Evolutionary conservation across 148 eudicot genomes (phyloP), one percentile per base, ranked within the genome.

Genomic region (Vaccinium myrtillus): DNA sequence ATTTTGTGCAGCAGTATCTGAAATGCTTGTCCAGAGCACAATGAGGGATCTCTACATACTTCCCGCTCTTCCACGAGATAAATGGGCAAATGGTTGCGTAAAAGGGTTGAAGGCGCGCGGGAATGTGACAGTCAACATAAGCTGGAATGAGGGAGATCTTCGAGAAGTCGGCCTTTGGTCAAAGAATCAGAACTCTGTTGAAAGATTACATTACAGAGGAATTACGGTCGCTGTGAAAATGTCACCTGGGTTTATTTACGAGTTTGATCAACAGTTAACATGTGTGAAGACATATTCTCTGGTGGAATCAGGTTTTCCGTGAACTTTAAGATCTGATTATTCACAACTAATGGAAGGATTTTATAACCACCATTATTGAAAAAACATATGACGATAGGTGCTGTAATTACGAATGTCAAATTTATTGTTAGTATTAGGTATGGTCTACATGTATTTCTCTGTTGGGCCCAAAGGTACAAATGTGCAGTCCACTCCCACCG

Each of bases 1-100:
- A 0, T 95, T 95, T 79, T 87, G 90, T 55, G 93, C 95, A 69
- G 98, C 98, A 81, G 63, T 95, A 75, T 89, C 98, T 19, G 98
- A 95, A 86, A 94, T 95, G 93, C 95, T 95, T 83, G 94, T 95
- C 78, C 98, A 95, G 89, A 95, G 98, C 88, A 93, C 93, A 9
- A 50, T 89, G 50, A 89, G 89, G 82, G 98, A 95, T 88, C 86
- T 95, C 19, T 88, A 89, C 92, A 80, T 95, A 81, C 94, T 95
- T 48, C 98, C 97, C 10, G 96, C 95, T 69, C 94, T 93, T 65
- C 98, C 98, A 21, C 85, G 86, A 30, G 94, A 91, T 58, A 95
- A 93, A 86, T 93, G 98, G 98, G 70, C 89, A 0, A 90, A 86
- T 30, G 98, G 98, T 3, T 91, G 95, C n/a, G 90, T 93, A 56